phyloP scores from a whole-genome alignment of 345 rosid species.

The Adansonia digitata region DNA sequence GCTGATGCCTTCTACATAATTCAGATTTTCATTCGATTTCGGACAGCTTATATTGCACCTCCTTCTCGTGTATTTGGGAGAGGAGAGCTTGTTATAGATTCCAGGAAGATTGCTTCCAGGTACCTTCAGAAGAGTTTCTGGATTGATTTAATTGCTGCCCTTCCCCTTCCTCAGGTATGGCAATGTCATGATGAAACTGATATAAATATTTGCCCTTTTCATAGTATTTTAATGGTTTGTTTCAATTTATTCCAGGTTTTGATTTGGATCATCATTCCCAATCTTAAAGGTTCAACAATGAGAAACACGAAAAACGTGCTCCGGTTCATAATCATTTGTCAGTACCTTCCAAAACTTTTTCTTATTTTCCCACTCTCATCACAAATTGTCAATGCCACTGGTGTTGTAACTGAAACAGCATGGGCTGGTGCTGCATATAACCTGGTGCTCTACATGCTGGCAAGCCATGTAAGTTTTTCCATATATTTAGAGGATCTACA shows the following conservation, averaged over 20 bases:
- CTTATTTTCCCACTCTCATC: slow-evolving; percentile 75
- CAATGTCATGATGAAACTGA: not conserved
- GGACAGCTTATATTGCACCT: slow-evolving; percentile 79
- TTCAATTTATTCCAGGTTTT: slow-evolving; percentile 44
- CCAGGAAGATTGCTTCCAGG: slow-evolving; percentile 51
- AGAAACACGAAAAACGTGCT: slow-evolving; percentile 78
- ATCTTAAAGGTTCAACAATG: slow-evolving; percentile 68
- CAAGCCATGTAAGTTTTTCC: slow-evolving; percentile 81
- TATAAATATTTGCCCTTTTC: not conserved
- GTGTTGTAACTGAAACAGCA: slow-evolving; percentile 85
- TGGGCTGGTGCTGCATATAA: slow-evolving; percentile 98
- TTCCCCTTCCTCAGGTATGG: slow-evolving; percentile 87
- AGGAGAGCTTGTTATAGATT: slow-evolving; percentile 80
- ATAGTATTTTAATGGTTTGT: not conserved
- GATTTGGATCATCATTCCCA: slow-evolving; percentile 76
- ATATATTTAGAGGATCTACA: too few species aligned
- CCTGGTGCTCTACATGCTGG: slow-evolving; percentile 86
- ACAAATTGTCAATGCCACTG: slow-evolving; percentile 74
- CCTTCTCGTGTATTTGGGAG: slow-evolving; percentile 89
- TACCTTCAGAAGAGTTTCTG: slow-evolving; percentile 57
- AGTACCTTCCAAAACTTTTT: slow-evolving; percentile 69
- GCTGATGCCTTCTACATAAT: slow-evolving; percentile 68
- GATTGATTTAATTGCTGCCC: slow-evolving; percentile 69
- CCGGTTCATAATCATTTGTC: slow-evolving; percentile 75
- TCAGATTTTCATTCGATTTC: slow-evolving; percentile 64